phyloP scores from a whole-genome alignment of 2,329 filamentous ascomycete genomes.

The Clarireedia monteithiana region DNA sequence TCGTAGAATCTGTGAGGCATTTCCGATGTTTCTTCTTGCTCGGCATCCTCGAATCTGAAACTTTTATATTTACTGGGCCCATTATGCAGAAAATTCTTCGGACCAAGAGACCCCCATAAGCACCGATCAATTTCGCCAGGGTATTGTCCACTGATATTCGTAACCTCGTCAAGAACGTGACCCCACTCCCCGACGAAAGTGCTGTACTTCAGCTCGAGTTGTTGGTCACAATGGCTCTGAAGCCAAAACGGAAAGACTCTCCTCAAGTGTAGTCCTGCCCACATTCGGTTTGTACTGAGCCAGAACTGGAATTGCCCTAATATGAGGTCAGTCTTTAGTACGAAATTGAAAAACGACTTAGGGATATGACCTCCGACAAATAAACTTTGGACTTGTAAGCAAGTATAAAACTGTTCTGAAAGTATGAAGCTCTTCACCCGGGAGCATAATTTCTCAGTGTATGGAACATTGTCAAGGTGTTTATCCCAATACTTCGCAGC shows the following conservation, averaged over 20 bases:
- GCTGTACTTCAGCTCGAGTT: neutral
- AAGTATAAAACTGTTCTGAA: neutral
- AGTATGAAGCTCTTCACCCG: neutral
- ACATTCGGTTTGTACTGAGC: neutral
- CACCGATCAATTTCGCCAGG: neutral
- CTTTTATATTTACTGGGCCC: neutral
- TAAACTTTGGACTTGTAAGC: neutral
- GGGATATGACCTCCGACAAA: neutral
- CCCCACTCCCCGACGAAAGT: neutral
- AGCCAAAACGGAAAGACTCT: constrained; percentile 1
- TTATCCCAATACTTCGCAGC: neutral
- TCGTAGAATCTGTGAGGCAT: neutral
- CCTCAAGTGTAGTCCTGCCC: neutral
- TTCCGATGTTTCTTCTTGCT: neutral
- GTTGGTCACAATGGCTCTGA: neutral
- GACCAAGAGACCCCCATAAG: neutral
- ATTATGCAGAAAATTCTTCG: neutral
- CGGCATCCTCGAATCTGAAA: neutral
- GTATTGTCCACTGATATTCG: neutral
- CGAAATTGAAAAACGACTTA: neutral
- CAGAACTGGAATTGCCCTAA: constrained; percentile 2
- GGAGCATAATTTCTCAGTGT: neutral
- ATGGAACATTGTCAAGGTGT: neutral
- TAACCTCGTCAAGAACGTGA: neutral
- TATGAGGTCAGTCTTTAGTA: neutral